Evolutionary conservation across 2,329 filamentous ascomycete genomes (phyloP), one percentile per base, ranked within the genome.

Genomic region (Calonectria honghensis): DNA sequence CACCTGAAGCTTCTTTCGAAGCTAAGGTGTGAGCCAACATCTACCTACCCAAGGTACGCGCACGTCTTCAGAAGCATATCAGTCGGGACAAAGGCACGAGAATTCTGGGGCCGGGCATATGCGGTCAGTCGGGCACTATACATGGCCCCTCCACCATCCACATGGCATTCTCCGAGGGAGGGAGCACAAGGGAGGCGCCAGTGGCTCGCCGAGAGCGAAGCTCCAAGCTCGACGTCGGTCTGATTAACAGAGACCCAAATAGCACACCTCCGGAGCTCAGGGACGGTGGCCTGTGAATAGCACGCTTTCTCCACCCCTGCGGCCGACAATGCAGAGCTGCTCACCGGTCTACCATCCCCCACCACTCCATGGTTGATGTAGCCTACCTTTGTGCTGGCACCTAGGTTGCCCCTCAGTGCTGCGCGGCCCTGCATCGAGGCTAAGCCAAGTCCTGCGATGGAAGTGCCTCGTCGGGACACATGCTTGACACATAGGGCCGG

Each of bases 291-390:
- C 45, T 41, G 52, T 32, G 31, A 41, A 68, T 54, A 74, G 73
- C 68, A 72, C 59, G 66, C 72, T 68, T 68, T 54, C 51, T 61
- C 71, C 70, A 80, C 75, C 77, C 79, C 76, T 79, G 76, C 75
- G 72, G 73, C 75, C 66, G 57, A 74, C 45, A 48, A 73, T 79
- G 79, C 76, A 79, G 77, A 65, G 72, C 74, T 71, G 75, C 78
- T 80, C 79, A 80, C 79, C 77, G 79, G 79, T 77, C 75, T 72
- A 72, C 75, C 35, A 45, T 24, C 37, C 61, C 61, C 61, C 61
- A 64, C 61, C 68, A 39, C 63, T 52, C 57, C 20, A 9, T 35
- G 41, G 48, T 29, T 29, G 31, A 39, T 37, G 37, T 32, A 31
- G 57, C 31, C 68, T 54, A 41, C 41, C 57, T 41, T 63, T 32